These are phyloP conservation scores for Cladosporium austrohemisphaericum DNA, from an alignment of 2,329 filamentous ascomycete species.

Conservation along the genomic window DNA sequence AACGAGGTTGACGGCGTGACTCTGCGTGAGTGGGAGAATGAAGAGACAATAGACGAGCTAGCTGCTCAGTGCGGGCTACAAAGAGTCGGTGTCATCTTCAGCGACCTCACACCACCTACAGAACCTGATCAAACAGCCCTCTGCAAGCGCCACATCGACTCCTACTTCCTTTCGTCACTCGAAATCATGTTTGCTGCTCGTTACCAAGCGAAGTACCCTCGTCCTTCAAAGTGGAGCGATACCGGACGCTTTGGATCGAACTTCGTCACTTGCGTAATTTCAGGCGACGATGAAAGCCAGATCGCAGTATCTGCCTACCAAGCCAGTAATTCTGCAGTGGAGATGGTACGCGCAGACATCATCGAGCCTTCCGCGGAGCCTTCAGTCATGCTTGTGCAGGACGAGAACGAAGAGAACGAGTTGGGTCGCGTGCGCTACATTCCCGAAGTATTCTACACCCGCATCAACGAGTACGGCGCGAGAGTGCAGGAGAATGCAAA, in stretches of 20 bases:
- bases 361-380: constrained; percentile 94
- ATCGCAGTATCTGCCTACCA: constrained; percentile 92
- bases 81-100: constrained; percentile 90
- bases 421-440: constrained; percentile 76
- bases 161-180: constrained; percentile 87
- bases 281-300: constrained; percentile 83
- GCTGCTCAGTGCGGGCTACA: constrained; percentile 81
- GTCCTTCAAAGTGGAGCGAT: constrained; percentile 94
- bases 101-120: constrained; percentile 70
- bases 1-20: constrained; percentile 87
- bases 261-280: constrained; percentile 93
- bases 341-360: constrained; percentile 94
- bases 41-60: constrained; percentile 74
- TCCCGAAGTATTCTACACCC: constrained; percentile 93
- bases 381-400: constrained; percentile 87
- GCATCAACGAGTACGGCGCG: constrained; percentile 92
- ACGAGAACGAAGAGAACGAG: constrained; percentile 80
- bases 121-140: constrained; percentile 77
- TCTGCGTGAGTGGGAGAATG: constrained; percentile 77
- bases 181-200: constrained; percentile 87
- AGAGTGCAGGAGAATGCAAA: constrained; percentile 98
- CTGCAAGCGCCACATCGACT: constrained; percentile 94
- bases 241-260: constrained; percentile 91
- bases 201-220: constrained; percentile 82
- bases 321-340: constrained; percentile 89